phyloP scores from a whole-genome alignment of 148 eudicot genomes.

The Mesembryanthemum crystallinum region DNA sequence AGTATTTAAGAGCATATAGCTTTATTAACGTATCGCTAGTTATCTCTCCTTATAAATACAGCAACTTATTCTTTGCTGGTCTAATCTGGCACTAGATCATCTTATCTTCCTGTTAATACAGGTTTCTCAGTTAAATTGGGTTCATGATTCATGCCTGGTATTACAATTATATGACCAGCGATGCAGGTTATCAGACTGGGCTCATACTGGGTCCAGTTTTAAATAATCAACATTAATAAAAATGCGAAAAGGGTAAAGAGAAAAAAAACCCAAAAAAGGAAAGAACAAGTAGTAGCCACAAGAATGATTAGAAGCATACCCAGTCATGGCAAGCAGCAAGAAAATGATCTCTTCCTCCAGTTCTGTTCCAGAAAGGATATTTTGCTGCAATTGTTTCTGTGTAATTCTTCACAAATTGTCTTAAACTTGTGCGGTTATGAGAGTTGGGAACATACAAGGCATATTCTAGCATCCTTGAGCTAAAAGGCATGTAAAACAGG shows the following conservation, averaged over 20 bases:
- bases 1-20: background rate
- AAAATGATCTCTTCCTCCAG: conserved; percentile 87
- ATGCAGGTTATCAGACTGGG: background rate
- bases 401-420: conserved; percentile 57
- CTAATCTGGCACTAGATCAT: background rate
- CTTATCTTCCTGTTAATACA: background rate
- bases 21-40: background rate
- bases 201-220: background rate
- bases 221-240: background rate
- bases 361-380: conserved; percentile 85
- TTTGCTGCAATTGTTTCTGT: conserved; percentile 60
- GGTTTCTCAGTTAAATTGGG: background rate
- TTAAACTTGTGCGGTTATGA: conserved; percentile 57
- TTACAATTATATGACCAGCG: background rate
- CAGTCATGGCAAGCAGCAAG: conserved; percentile 95
- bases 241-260: no score
- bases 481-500: conserved; percentile 86
- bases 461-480: conserved; percentile 66
- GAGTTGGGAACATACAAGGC: conserved; percentile 56
- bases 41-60: background rate
- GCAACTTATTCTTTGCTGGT: background rate
- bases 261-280: no score
- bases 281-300: background rate
- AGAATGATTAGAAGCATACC: conserved; percentile 41
- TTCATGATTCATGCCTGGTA: background rate